phyloP scores from a whole-genome alignment of 768 basidiomycete genomes.

The Mycena alexandri region DNA sequence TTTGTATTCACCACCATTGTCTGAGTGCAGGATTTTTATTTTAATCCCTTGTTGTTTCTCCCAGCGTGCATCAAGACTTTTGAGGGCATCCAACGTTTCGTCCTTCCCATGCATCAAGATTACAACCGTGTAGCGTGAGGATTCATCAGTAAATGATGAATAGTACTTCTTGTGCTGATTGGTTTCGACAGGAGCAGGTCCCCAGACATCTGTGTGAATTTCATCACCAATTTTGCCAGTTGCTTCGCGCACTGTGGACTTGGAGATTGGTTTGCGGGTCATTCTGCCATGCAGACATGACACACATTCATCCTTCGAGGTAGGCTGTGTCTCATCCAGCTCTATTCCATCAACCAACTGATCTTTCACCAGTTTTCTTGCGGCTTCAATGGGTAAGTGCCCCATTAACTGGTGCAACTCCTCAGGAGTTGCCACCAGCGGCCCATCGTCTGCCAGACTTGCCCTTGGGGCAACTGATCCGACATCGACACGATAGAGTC shows the following conservation, averaged over 20 bases:
- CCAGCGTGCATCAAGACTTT: constrained; percentile 40
- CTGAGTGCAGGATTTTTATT: constrained; percentile 45
- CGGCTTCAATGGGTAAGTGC: constrained; percentile 41
- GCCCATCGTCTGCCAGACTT: background rate
- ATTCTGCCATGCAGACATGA: constrained; percentile 49
- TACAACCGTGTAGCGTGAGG: constrained; percentile 39
- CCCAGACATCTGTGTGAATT: constrained; percentile 53
- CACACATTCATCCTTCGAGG: constrained; percentile 40
- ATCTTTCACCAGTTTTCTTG: constrained; percentile 42
- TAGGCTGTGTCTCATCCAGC: constrained; percentile 37
- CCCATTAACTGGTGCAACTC: constrained; percentile 46
- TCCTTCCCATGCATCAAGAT: constrained; percentile 46
- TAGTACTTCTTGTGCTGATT: constrained; percentile 44
- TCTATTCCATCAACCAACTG: constrained; percentile 44
- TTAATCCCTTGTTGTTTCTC: constrained; percentile 39
- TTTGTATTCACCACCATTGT: constrained; percentile 47
- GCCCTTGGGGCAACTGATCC: background rate
- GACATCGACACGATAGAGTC: constrained; percentile 25
- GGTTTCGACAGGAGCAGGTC: constrained; percentile 43
- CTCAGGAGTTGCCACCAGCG: constrained; percentile 33
- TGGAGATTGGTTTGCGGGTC: constrained; percentile 42
- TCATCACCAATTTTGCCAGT: constrained; percentile 43
- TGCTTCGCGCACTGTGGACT: constrained; percentile 38
- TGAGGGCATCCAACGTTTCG: constrained; percentile 41
- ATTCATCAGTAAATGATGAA: constrained; percentile 50